Evolutionary conservation across 768 basidiomycete species (phyloP), one percentile per base, ranked within the genome.

Genomic region (Strobilomyces dryophilus): DNA sequence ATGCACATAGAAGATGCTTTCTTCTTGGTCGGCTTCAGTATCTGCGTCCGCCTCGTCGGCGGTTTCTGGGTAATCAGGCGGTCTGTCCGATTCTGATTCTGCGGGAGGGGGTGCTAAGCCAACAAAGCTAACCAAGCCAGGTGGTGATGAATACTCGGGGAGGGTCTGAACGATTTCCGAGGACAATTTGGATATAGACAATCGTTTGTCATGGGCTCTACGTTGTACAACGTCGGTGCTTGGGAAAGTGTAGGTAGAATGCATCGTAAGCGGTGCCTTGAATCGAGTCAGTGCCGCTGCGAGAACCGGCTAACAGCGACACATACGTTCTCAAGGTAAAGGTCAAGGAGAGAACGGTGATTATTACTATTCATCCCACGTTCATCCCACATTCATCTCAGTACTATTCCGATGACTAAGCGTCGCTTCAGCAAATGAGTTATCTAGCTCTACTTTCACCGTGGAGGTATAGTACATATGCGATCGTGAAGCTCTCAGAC

Each of bases 1-100:
- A 44, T 64, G 59, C 27, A 63, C 48, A 66, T 62, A 59, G 47
- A 58, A 51, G 29, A 62, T 34, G 27, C 45, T 40, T 35, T 53
- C 60, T 41, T 54, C 64, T 49, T 60, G 60, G 40, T 73, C 64
- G 3, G 11, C 69, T 64, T 83, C 81, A 1, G 82, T 79, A 62
- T 89, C 86, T 36, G 78, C 81, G 74, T 89, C 88, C 15, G 79
- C 85, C 62, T 90, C 88, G 64, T 89, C 83, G 58, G 84, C 82
- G 52, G 85, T 86, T 62, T 87, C 84, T 44, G 86, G 80, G 61
- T 89, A 89, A 63, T 87, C 85, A 34, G 87, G 87, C 15, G 87
- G 87, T 35, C 70, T 74, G 68, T 87, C 86, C 37, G 72, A 77
- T n/a, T 75, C 71, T 8, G 62, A 57, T 40, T 62, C 72, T 31